These are phyloP conservation scores for Lachnellula subtilissima DNA, from an alignment of 2,329 filamentous ascomycete species.

Conservation along the genomic window DNA sequence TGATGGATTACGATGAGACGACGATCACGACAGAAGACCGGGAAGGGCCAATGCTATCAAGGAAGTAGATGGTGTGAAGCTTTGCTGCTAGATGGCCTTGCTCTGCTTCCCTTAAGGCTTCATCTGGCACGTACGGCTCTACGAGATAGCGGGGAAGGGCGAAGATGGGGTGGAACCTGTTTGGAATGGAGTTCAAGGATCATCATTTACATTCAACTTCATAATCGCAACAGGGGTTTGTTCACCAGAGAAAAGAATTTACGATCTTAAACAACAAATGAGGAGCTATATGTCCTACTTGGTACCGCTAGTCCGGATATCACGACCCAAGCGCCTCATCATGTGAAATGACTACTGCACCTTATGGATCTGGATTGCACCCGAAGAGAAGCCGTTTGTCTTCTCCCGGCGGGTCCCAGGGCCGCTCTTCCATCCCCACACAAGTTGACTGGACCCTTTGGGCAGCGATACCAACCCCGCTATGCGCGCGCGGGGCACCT, in stretches of 20 bases:
- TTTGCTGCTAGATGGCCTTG: not conserved
- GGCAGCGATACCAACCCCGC: constrained; percentile 11
- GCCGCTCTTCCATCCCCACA: constrained; percentile 11
- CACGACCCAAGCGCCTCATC: constrained; percentile 1
- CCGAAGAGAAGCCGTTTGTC: constrained; percentile 5
- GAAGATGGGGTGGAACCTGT: not conserved
- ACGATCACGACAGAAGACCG: not conserved
- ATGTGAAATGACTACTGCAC: not conserved
- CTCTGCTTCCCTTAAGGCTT: not conserved
- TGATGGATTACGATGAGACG: not conserved
- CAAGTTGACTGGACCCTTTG: not conserved
- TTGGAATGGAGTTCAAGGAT: not conserved
- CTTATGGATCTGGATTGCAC: not conserved
- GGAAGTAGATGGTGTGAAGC: not conserved
- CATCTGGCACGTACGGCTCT: not conserved
- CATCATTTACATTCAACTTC: not conserved
- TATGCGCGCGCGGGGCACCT: constrained; percentile 16
- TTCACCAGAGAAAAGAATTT: not conserved
- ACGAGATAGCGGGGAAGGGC: not conserved
- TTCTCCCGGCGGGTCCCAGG: constrained; percentile 16
- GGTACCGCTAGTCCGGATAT: not conserved
- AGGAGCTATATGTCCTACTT: not conserved
- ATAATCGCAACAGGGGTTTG: not conserved
- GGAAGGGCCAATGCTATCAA: not conserved
- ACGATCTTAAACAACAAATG: not conserved